Base-by-base conservation (phyloP, 257 asterid genomes). In the Primulina eburnea region DNA sequence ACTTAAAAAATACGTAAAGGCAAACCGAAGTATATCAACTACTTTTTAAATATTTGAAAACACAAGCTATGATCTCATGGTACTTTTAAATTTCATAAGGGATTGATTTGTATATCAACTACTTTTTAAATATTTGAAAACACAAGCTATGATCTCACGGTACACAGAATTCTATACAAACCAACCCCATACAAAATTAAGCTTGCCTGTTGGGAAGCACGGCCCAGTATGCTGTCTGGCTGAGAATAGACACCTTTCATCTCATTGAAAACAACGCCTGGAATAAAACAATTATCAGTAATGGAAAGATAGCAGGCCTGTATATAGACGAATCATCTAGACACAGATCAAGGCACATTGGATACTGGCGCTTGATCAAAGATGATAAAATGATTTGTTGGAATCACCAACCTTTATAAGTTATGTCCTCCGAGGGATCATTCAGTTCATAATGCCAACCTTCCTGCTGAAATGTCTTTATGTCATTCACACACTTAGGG, bases 181-280 rank as follows among this genome's bases (percentile, higher is more conserved):
- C 52, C 67, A 73, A 68, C 18, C 57, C 40, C 61, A 64, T 62
- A 57, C 26, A 71, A 62, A 76, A 55, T 64, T 69, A 68, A 73
- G 80, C 79, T 58, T 70, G 83, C 99, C 95, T 88, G 96, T 77
- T 91, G 99, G 75, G 96, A 82, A 69, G 95, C 82, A 73, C 99
- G 88, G 65, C 96, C 95, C 40, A 94, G 79, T 79, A 94, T 88
- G 84, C 88, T 90, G 77, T 94, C 99, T n/a, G 99, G 99, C 86
- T 94, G 99, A 67, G 99, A 94, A 78, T 94, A 94, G 72, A 94
- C 99, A 77, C 99, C 99, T 86, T 94, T 94, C 99, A 94, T 94
- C 86, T 94, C 99, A 83, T 94, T 94, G 85, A 94, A 94, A 76
- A 94, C 99, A 47, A 94, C 99, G 43, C 99, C 99, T 94, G 83